A percentile compares a stretch with the other conserved stretches of the same genome.
Evolutionary conservation across 805 yeast species (phyloP).

Genomic region (Wickerhamomyces strasburgensis): DNA sequence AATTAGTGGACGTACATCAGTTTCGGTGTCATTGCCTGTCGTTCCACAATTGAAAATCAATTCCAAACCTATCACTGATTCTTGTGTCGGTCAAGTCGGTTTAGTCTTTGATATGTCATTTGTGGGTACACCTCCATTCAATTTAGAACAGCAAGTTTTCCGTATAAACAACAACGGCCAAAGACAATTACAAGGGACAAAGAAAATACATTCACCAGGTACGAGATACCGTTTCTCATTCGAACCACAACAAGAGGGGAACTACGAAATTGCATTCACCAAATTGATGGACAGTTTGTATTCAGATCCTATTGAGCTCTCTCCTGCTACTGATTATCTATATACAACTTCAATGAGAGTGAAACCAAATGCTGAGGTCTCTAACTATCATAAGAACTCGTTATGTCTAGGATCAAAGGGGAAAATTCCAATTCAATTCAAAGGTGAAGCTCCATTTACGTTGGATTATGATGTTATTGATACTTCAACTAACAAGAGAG

Average conservation of each 20-base stretch:
- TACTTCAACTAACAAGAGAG: conserved; percentile 43
- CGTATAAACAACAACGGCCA: conserved; percentile 38
- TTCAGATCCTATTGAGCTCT: conserved; percentile 33
- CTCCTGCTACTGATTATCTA: conserved; percentile 39
- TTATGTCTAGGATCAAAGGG: conserved; percentile 46
- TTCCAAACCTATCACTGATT: conserved; percentile 59
- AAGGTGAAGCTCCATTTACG: conserved; percentile 77
- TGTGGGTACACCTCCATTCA: conserved; percentile 80
- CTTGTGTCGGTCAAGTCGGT: conserved; percentile 92
- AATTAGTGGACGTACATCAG: conserved; percentile 48
- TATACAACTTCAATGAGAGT: conserved; percentile 70
- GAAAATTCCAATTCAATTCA: conserved; percentile 51
- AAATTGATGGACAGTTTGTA: conserved; percentile 62
- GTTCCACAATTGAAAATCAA: conserved; percentile 42
- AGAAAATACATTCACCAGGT: conserved; percentile 33
- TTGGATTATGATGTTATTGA: conserved; percentile 66
- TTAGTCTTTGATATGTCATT: conserved; percentile 63
- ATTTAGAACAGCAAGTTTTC: conserved; percentile 56
- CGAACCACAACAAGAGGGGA: conserved; percentile 78
- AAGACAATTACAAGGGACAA: conserved; percentile 31
- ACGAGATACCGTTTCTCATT: conserved; percentile 57
- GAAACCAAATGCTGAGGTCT: conserved; percentile 47
- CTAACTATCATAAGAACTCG: conserved; percentile 12
- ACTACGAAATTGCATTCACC: conserved; percentile 67
- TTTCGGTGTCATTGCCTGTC: conserved; percentile 54